A percentile compares a stretch with the other conserved stretches of the same genome.
Evolutionary conservation across 495 filamentous ascomycete species (phyloP).

Genomic region (Choiromyces venosus): DNA sequence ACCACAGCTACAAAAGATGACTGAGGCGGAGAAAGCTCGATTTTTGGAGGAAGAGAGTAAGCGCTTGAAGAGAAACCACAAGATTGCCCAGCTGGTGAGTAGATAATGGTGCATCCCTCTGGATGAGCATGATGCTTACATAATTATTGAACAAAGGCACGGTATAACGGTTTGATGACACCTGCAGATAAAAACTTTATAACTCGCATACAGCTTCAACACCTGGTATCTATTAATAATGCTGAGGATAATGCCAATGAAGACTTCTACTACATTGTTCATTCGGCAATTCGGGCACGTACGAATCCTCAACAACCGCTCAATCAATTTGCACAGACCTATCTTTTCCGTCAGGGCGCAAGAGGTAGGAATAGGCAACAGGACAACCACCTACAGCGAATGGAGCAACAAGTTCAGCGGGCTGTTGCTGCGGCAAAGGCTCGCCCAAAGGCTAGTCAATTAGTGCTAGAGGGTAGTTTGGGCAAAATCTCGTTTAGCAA

Average conservation of each 20-base stretch:
- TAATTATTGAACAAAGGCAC: slow-evolving; percentile 49
- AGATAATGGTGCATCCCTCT: neutral
- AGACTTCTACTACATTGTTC: slow-evolving; percentile 98
- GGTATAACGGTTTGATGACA: slow-evolving; percentile 96
- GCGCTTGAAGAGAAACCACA: slow-evolving; percentile 94
- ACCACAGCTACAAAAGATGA: slow-evolving; percentile 51
- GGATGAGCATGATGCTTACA: neutral
- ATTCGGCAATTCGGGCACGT: slow-evolving; percentile 82
- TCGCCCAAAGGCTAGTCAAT: slow-evolving; percentile 93
- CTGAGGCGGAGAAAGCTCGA: slow-evolving; percentile 55
- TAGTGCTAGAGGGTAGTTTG: slow-evolving; percentile 96
- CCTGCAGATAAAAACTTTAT: slow-evolving; percentile 99
- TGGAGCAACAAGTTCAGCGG: slow-evolving; percentile 97
- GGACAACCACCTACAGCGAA: slow-evolving; percentile 96
- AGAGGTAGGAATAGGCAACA: slow-evolving; percentile 55
- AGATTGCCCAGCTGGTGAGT: slow-evolving; percentile 71
- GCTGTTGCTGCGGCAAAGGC: slow-evolving; percentile 95
- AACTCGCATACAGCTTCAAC: slow-evolving; percentile 93
- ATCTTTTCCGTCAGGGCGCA: slow-evolving; percentile 72
- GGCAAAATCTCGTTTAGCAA: slow-evolving; percentile 99
- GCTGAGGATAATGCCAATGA: slow-evolving; percentile 65
- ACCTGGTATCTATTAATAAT: slow-evolving; percentile 59
- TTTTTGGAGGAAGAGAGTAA: slow-evolving; percentile 88
- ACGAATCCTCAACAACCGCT: slow-evolving; percentile 85
- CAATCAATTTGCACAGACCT: slow-evolving; percentile 95